Base-by-base conservation (phyloP, 2,329 filamentous ascomycete species). In the Acephala macrosclerotiorum region DNA sequence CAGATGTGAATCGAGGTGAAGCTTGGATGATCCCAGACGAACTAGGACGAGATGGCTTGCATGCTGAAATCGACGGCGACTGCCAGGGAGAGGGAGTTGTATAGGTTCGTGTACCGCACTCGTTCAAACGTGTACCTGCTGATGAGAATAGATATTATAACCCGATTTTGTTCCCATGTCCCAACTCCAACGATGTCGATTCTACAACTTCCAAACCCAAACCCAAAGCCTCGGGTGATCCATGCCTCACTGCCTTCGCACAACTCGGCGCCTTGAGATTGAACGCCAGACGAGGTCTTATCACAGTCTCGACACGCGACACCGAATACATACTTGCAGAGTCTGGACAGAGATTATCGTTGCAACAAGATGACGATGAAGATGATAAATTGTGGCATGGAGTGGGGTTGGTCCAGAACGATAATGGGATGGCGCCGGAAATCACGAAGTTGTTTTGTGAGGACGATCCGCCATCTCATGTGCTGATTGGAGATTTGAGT, bases 181-280 rank as follows among this genome's bases (percentile, higher is more conserved):
- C 22, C 20, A 26, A 47, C 22, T 26, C 57, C 51, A 53, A 36
- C 25, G 67, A 70, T 6, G 58, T 42, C 16, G 55, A 66, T 12
- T 60, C 18, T 2, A 25, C 58, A n/a, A 45, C 40, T 7, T 61
- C 40, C 8, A 64, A 53, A 63, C 58, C 73, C 20, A 47, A 36
- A 6, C 61, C 47, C 8, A 64, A 53, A 63, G 60, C 73, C 20
- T 70, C 73, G 1, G 64, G 55, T 57, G 83, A 81, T 73, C 80
- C 80, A 2, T 78, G 77, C 56, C 77, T 85, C 25, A 79, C 79
- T 2, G 79, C 80, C 1, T 79, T 81, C 67, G 77, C 84, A 1
- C 84, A 87, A 71, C 78, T 87, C 18, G 82, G 80, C 14, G 79
- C 83, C 0, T 75, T 86, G 16, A 79, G 83, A 2, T 75, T 87